phyloP scores from a whole-genome alignment of 352 stramenopile genomes.

The Plasmopara muralis region DNA sequence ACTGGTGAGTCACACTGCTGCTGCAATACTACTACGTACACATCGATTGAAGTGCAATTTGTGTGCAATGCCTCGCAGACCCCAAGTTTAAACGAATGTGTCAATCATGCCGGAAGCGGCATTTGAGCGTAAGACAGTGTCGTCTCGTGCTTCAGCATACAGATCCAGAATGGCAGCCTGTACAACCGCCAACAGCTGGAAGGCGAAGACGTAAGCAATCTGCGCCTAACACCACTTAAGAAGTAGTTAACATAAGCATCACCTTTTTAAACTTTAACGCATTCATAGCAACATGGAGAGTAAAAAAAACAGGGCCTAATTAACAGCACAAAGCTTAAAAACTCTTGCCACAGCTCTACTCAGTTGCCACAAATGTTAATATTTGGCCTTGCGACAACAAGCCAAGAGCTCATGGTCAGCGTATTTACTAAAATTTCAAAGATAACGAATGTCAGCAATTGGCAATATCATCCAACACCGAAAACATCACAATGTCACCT shows the following conservation, averaged over 20 bases:
- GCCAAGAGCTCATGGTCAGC: too few relatives aligned
- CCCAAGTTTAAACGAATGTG: slow-evolving; percentile 55
- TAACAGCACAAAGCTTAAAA: too few relatives aligned
- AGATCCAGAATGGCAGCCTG: slow-evolving; percentile 55
- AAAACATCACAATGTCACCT: slow-evolving; percentile 30
- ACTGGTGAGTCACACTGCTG: slow-evolving; percentile 15
- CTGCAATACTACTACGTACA: not conserved
- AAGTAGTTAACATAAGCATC: slow-evolving; percentile 11
- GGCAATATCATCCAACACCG: too few relatives aligned
- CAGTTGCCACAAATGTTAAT: too few relatives aligned
- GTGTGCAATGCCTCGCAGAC: not conserved
- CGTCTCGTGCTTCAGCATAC: slow-evolving; percentile 62
- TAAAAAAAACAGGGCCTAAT: not conserved
- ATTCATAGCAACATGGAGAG: slow-evolving; percentile 8
- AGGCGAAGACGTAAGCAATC: slow-evolving; percentile 23
- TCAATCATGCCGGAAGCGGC: slow-evolving; percentile 56
- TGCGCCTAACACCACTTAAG: slow-evolving; percentile 10
- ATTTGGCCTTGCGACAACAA: too few relatives aligned
- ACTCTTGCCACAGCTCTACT: too few relatives aligned
- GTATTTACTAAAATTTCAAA: too few relatives aligned
- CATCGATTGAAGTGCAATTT: too few relatives aligned
- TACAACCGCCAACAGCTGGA: slow-evolving; percentile 18
- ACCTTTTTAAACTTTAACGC: too few relatives aligned
- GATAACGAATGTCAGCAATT: too few relatives aligned
- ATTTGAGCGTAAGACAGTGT: slow-evolving; percentile 60